Conservation (phyloP, 306 rosid species). For the Elaeagnus macrophylla region DNA sequence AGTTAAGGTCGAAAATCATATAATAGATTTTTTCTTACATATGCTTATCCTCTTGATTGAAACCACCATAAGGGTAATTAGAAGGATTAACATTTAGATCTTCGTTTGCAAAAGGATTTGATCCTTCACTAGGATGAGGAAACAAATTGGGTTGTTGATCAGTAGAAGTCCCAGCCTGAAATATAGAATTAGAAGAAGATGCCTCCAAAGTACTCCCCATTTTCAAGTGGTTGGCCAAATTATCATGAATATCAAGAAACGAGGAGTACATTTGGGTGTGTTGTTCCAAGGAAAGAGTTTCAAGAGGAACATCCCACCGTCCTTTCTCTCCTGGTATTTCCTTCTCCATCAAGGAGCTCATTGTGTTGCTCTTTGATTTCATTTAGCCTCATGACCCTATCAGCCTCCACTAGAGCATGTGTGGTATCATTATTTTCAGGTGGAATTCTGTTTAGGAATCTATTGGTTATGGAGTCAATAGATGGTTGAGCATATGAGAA, state of each 20-base stretch:
- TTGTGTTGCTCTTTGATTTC: conserved; percentile 17
- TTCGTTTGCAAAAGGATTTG: no score
- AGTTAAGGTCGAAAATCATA: no score
- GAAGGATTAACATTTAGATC: no score
- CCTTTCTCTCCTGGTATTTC: conserved; percentile 1
- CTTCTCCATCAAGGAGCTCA: conserved; percentile 4
- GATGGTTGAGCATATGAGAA: conserved; percentile 27
- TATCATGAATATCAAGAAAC: neutral
- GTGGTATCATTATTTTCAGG: neutral
- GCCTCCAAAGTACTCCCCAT: conserved; percentile 6
- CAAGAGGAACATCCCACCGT: conserved; percentile 30
- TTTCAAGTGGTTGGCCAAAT: neutral
- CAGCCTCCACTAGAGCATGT: conserved; percentile 18
- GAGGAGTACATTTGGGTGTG: conserved; percentile 1
- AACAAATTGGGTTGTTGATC: no score
- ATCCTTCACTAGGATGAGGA: no score
- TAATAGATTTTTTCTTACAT: no score
- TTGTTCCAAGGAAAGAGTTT: conserved; percentile 12
- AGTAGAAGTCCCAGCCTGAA: neutral
- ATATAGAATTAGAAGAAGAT: neutral
- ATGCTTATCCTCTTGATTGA: no score
- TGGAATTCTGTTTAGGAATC: neutral
- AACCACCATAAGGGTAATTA: no score
- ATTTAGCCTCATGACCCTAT: conserved; percentile 7
- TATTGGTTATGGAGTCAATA: conserved; percentile 13